Percentiles rank a stretch among this genome's conserved stretches.
phyloP scores from a whole-genome alignment of 805 yeast species.

The Starmerella riodocensis region DNA sequence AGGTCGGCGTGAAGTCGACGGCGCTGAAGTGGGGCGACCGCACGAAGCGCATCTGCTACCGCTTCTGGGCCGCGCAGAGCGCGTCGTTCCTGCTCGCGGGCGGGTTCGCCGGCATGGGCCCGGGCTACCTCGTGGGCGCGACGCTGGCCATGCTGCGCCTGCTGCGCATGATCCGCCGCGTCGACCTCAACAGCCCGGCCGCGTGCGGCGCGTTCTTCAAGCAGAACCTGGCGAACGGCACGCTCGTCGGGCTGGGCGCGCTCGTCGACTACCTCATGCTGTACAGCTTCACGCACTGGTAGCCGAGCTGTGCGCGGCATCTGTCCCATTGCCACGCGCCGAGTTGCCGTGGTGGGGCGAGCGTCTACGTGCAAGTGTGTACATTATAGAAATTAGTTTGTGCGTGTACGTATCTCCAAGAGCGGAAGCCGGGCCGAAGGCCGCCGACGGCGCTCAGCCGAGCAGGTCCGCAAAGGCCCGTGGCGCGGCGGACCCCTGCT shows the following conservation, averaged over 20 bases:
- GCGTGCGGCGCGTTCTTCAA: constrained; percentile 75
- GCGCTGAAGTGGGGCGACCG: constrained; percentile 88
- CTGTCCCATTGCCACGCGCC: too few relatives aligned
- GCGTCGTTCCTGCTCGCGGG: constrained; percentile 57
- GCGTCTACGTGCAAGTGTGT: too few relatives aligned
- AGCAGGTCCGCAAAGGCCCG: constrained; percentile 14
- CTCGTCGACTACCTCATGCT: constrained; percentile 28
- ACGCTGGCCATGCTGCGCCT: constrained; percentile 58
- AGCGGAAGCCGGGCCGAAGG: too few relatives aligned
- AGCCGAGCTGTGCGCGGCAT: background rate
- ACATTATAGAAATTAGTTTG: too few relatives aligned
- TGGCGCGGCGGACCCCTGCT: background rate
- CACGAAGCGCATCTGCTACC: constrained; percentile 56
- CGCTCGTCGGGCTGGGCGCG: constrained; percentile 27
- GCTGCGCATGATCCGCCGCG: constrained; percentile 52
- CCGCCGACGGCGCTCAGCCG: too few relatives aligned
- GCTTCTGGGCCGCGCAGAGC: constrained; percentile 55
- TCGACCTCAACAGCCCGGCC: constrained; percentile 64
- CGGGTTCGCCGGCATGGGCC: constrained; percentile 64
- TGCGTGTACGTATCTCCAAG: background rate
- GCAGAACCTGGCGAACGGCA: constrained; percentile 57
- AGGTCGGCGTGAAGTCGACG: constrained; percentile 88
- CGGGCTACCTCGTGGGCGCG: constrained; percentile 59
- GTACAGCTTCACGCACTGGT: background rate
- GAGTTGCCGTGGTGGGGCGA: too few relatives aligned